Evolutionary conservation across 1,284 basidiomycete species (phyloP), one percentile per base, ranked within the genome.

Genomic region (Trametes hirsuta): DNA sequence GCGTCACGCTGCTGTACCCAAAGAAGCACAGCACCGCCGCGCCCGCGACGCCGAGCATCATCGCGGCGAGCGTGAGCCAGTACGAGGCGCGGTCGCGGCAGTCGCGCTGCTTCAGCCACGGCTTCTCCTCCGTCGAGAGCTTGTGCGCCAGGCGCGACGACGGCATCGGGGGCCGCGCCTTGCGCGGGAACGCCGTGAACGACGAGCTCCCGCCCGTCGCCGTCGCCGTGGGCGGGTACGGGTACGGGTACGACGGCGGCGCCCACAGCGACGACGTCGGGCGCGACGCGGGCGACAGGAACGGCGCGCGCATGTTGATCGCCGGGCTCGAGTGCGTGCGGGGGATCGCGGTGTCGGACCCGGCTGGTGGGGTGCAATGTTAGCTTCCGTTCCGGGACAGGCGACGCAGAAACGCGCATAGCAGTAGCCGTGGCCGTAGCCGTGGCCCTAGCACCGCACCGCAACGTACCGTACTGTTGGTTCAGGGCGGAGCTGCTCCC

Each of bases 221-320:
- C 18, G 18, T 18, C 18, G 18, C 18, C 18, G 69, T 30, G 30
- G 30, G 67, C 4, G 76, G 64, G 62, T 75, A 56, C 55, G 71
- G 15, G 73, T 73, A 55, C 71, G 73, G 57, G 74, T 73, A 79
- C 1, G 77, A 73, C 12, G 85, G 85, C 5, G 84, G 87, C 0
- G 81, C 76, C 88, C 87, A 89, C 0, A 86, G 63, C 14, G 80
- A 79, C 0, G 83, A 86, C 6, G 77, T 66, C 0, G 86, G 87
- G 22, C 88, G 80, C 3, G 85, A 86, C 5, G 86, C 80, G 0
- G 88, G 88, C 6, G 85, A 82, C 52, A 90, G 81, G 76, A 89
- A 89, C 0, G 88, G 85, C 0, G 83, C 76, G 24, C 87, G 84
- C 76, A 90, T 88, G n/a, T 76, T 78, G 56, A 78, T 75, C 30